Evolutionary conservation across 1,139 yeast species (phyloP).

Genomic region (Pichia sp.): DNA sequence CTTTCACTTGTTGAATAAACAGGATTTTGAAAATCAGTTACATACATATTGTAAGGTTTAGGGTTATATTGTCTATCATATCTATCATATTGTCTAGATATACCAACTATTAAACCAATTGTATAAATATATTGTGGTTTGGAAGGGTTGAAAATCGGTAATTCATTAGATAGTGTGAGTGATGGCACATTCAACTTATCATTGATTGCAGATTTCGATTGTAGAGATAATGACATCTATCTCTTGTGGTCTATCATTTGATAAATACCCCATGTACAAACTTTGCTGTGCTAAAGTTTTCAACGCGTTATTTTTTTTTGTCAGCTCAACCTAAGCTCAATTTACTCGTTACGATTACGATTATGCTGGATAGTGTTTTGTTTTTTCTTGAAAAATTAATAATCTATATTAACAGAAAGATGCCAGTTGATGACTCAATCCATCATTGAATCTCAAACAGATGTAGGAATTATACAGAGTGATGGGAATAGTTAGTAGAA

Average conservation of each 20-base stretch:
- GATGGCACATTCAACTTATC: too few relatives aligned
- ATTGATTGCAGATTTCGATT: too few relatives aligned
- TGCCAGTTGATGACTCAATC: constrained; percentile 23
- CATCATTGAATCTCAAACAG: constrained; percentile 16
- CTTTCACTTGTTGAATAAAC: not conserved
- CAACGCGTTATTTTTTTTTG: not conserved
- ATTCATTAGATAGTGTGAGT: too few relatives aligned
- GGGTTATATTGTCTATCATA: not conserved
- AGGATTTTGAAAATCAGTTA: constrained; percentile 8
- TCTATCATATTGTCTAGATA: constrained; percentile 4
- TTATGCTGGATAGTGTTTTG: not conserved
- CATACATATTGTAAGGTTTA: constrained; percentile 7
- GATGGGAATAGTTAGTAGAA: constrained; percentile 10
- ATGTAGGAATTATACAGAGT: constrained; percentile 11
- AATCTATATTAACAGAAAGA: constrained; percentile 17
- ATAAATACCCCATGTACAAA: too few relatives aligned
- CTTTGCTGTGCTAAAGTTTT: too few relatives aligned
- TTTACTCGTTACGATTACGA: not conserved
- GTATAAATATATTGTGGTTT: not conserved
- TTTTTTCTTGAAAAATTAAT: not conserved
- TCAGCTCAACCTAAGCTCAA: not conserved
- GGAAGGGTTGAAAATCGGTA: not conserved
- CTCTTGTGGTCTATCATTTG: too few relatives aligned
- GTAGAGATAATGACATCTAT: too few relatives aligned
- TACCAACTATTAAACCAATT: constrained; percentile 9